Evolutionary conservation across 2,329 filamentous ascomycete species (phyloP).

Genomic region (Stagonosporopsis cucurbitacearum): DNA sequence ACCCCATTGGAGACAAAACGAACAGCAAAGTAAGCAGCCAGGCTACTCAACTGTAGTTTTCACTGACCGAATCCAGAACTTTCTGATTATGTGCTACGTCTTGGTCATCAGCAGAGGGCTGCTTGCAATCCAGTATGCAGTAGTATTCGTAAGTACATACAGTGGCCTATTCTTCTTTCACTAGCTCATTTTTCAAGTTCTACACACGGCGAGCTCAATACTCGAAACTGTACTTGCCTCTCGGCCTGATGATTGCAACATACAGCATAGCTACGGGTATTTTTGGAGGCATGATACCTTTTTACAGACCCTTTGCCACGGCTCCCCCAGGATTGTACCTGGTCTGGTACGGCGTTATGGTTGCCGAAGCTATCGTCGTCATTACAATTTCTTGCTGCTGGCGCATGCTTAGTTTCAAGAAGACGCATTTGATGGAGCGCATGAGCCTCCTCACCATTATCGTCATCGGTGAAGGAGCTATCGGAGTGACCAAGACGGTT

Average conservation of each 20-base stretch:
- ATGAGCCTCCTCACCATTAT: slow-evolving; percentile 70
- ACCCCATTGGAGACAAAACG: slow-evolving; percentile 32
- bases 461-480: slow-evolving; percentile 70
- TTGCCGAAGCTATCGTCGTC: slow-evolving; percentile 59
- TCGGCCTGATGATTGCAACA: slow-evolving; percentile 40
- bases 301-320: slow-evolving; percentile 31
- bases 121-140: slow-evolving; percentile 41
- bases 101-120: slow-evolving; percentile 44
- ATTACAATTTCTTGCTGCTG: slow-evolving; percentile 62
- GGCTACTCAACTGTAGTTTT: background rate
- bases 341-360: slow-evolving; percentile 54
- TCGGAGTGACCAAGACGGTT: slow-evolving; percentile 65
- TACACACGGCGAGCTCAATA: slow-evolving; percentile 40
- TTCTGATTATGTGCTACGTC: slow-evolving; percentile 45
- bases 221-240: slow-evolving; percentile 43
- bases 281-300: slow-evolving; percentile 45
- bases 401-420: slow-evolving; percentile 65
- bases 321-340: slow-evolving; percentile 35
- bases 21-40: slow-evolving; percentile 36
- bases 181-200: slow-evolving; percentile 24
- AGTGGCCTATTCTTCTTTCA: background rate
- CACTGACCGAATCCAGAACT: slow-evolving; percentile 35
- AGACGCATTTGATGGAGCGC: slow-evolving; percentile 68
- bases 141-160: slow-evolving; percentile 36
- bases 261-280: slow-evolving; percentile 36